phyloP scores from a whole-genome alignment of 176 grass and related monocot species.

The Aegilops umbellulata region DNA sequence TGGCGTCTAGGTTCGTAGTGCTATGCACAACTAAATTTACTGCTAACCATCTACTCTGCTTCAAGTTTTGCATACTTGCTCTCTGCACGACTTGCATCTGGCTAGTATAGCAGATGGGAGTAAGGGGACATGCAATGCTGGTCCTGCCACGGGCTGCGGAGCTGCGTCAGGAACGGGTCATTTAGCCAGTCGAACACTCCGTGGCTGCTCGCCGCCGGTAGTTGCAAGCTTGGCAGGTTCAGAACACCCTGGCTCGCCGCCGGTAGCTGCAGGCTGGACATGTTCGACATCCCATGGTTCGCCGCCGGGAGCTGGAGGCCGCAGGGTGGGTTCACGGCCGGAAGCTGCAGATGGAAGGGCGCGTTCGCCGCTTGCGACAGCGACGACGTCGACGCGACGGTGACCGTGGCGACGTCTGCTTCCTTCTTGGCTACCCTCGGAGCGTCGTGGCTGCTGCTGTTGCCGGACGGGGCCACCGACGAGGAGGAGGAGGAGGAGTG shows the following conservation, averaged over 20 bases:
- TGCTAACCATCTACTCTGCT: neutral
- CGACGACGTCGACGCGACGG: slow-evolving; percentile 16
- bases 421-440: slow-evolving; percentile 41
- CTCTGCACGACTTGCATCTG: too few species aligned
- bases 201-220: slow-evolving; percentile 23
- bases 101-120: too few species aligned
- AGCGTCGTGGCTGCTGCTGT: neutral
- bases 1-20: neutral
- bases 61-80: neutral
- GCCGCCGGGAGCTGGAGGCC: neutral
- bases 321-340: neutral
- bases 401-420: neutral
- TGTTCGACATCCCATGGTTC: neutral
- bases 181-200: slow-evolving; percentile 53
- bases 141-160: slow-evolving; percentile 72
- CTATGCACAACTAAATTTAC: too few species aligned
- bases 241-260: neutral
- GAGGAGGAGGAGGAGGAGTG: neutral
- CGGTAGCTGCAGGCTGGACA: neutral
- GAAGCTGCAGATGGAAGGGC: neutral
- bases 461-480: neutral
- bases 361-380: neutral
- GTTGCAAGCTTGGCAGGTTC: slow-evolving; percentile 37
- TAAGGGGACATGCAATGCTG: slow-evolving; percentile 13
- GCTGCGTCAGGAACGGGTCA: slow-evolving; percentile 55